Evolutionary conservation across 192 early-diverging fungal species (phyloP).

Genomic region (Ambispora gerdemannii): DNA sequence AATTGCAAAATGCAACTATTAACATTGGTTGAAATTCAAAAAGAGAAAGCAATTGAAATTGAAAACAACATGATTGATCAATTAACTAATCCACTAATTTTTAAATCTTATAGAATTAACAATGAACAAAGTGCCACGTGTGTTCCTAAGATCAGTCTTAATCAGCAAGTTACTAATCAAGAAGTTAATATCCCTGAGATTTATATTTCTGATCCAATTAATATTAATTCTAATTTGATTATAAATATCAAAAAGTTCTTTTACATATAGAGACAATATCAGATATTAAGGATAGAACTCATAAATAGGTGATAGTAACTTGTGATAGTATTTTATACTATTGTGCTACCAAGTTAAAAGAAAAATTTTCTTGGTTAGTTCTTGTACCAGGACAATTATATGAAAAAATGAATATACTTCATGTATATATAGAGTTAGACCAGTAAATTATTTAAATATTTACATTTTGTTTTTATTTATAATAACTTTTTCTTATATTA

Average conservation of each 20-base stretch:
- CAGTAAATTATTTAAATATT: too few species aligned
- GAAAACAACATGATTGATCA: not conserved
- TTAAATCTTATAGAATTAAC: slow-evolving; percentile 18
- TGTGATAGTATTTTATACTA: slow-evolving; percentile 22
- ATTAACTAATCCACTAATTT: not conserved
- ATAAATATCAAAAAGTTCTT: slow-evolving; percentile 21
- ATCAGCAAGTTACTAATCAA: not conserved
- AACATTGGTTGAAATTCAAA: not conserved
- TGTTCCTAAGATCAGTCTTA: not conserved
- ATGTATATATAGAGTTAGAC: slow-evolving; percentile 7
- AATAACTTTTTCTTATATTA: too few species aligned
- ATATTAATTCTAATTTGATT: slow-evolving; percentile 18
- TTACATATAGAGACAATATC: slow-evolving; percentile 14
- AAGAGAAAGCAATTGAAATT: not conserved
- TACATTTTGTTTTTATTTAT: too few species aligned
- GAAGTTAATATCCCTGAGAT: not conserved
- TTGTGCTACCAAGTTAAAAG: slow-evolving; percentile 9
- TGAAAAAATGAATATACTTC: slow-evolving; percentile 19
- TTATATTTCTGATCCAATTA: slow-evolving; percentile 5
- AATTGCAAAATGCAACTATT: not conserved
- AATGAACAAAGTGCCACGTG: not conserved
- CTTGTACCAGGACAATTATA: slow-evolving; percentile 20
- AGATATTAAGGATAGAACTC: slow-evolving; percentile 17
- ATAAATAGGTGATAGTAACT: slow-evolving; percentile 7
- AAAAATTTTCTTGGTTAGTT: not conserved